Evolutionary conservation across 768 basidiomycete genomes (phyloP).

Genomic region (Lanmaoa rubissima): DNA sequence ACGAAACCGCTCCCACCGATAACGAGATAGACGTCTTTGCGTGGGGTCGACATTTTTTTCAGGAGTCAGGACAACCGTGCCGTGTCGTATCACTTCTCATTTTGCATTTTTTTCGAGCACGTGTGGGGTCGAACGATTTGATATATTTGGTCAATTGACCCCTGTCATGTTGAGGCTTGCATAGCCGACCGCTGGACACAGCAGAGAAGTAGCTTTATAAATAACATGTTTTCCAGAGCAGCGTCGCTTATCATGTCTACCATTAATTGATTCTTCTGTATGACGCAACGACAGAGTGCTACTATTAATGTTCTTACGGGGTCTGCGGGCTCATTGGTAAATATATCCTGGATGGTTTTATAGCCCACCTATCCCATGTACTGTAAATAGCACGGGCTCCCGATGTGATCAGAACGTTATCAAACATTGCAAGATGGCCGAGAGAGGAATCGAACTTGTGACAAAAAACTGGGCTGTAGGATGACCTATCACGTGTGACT

Average conservation of each 20-base stretch:
- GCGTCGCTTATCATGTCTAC: background rate
- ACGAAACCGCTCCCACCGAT: slow-evolving; percentile 94
- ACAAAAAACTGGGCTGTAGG: background rate
- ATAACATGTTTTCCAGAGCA: background rate
- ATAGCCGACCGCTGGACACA: no score
- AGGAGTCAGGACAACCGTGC: background rate
- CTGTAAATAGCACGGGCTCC: background rate
- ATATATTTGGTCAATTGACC: slow-evolving; percentile 11
- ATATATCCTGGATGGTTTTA: background rate
- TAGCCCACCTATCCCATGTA: background rate
- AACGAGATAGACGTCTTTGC: slow-evolving; percentile 77
- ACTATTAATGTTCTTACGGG: background rate
- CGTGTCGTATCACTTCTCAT: slow-evolving; percentile 4
- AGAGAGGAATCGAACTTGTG: background rate
- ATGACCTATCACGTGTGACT: background rate
- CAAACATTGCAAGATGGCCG: background rate
- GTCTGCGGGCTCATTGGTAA: background rate
- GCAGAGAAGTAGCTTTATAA: background rate
- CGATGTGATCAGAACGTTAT: background rate
- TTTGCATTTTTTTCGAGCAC: slow-evolving; percentile 7
- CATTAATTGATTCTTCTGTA: no score
- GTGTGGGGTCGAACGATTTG: background rate
- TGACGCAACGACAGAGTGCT: background rate
- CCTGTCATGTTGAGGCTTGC: background rate
- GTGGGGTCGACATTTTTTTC: slow-evolving; percentile 18